These are phyloP conservation scores for Didymella arachidicola DNA, from an alignment of 2,329 filamentous ascomycete species.

Conservation along the genomic window DNA sequence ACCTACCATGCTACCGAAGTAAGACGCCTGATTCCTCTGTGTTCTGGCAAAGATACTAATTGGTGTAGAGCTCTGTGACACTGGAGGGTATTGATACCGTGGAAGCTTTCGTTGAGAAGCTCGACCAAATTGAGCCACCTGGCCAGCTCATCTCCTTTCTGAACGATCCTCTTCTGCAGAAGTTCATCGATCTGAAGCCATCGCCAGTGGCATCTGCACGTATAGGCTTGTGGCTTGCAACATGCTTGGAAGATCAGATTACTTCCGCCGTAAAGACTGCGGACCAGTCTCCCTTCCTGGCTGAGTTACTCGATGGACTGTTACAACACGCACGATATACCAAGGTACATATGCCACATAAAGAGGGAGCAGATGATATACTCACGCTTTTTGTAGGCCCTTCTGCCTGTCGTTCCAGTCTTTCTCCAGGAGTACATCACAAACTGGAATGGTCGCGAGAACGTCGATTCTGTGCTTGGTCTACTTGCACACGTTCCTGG, in stretches of 20 bases:
- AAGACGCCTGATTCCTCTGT: slow-evolving; percentile 30
- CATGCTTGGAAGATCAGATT: slow-evolving; percentile 49
- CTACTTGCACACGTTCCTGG: slow-evolving; percentile 56
- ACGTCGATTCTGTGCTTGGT: slow-evolving; percentile 59
- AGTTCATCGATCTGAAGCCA: slow-evolving; percentile 67
- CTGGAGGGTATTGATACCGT: slow-evolving; percentile 81
- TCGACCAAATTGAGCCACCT: slow-evolving; percentile 82
- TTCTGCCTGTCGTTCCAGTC: slow-evolving; percentile 39
- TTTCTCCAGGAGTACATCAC: slow-evolving; percentile 50
- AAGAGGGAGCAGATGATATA: neutral
- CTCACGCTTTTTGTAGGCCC: slow-evolving; percentile 29
- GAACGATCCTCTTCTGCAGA: slow-evolving; percentile 78
- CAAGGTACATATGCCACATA: slow-evolving; percentile 37
- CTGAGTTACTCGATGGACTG: slow-evolving; percentile 45
- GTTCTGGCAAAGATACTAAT: slow-evolving; percentile 18
- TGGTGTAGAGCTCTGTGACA: slow-evolving; percentile 51
- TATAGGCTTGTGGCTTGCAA: slow-evolving; percentile 50
- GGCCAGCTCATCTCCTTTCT: slow-evolving; percentile 82
- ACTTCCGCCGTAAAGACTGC: slow-evolving; percentile 27
- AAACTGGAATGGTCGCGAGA: slow-evolving; percentile 47
- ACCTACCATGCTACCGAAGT: slow-evolving; percentile 75
- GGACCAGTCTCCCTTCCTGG: slow-evolving; percentile 31
- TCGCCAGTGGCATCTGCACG: slow-evolving; percentile 38
- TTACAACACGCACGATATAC: slow-evolving; percentile 44
- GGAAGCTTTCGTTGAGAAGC: slow-evolving; percentile 71